Conservation (phyloP, 495 filamentous ascomycete genomes). For the Immersiella caudata region DNA sequence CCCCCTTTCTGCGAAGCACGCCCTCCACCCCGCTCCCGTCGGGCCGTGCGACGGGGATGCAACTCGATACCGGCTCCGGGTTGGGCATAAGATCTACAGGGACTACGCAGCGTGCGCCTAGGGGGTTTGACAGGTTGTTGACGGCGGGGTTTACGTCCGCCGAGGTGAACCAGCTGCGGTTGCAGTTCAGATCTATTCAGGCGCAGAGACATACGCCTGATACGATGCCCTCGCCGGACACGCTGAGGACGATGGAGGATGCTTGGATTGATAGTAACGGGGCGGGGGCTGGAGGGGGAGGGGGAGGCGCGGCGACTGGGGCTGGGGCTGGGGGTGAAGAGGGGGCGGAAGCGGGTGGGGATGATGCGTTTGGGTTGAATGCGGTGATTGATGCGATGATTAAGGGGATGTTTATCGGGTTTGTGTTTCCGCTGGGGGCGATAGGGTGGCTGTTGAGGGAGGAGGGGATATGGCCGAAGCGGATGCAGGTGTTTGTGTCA, state of each 20-base stretch:
- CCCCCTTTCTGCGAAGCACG: conserved; percentile 8
- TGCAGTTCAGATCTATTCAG: conserved; percentile 83
- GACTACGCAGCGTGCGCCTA: conserved; percentile 50
- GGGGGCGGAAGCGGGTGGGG: conserved; percentile 36
- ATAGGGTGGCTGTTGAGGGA: conserved; percentile 83
- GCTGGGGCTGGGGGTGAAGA: conserved; percentile 40
- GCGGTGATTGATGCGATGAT: conserved; percentile 76
- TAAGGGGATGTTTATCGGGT: conserved; percentile 84
- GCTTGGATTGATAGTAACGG: conserved; percentile 85
- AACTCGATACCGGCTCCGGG: conserved; percentile 10
- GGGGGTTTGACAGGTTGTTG: conserved; percentile 88
- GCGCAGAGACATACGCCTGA: conserved; percentile 77
- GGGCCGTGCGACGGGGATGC: conserved; percentile 20
- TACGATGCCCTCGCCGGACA: conserved; percentile 70
- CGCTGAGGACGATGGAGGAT: conserved; percentile 72
- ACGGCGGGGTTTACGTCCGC: conserved; percentile 74
- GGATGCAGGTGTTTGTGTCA: conserved; percentile 81
- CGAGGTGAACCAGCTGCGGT: conserved; percentile 79
- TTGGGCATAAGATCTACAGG: conserved; percentile 50
- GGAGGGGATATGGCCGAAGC: conserved; percentile 82
- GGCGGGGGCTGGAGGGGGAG: conserved; percentile 28
- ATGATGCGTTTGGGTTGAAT: conserved; percentile 51
- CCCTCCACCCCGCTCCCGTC: background rate
- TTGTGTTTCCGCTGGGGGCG: conserved; percentile 90
- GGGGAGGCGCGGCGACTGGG: conserved; percentile 40